These are phyloP conservation scores for Avicennia marina DNA, from an alignment of 257 asterid genomes.

Conservation along the genomic window DNA sequence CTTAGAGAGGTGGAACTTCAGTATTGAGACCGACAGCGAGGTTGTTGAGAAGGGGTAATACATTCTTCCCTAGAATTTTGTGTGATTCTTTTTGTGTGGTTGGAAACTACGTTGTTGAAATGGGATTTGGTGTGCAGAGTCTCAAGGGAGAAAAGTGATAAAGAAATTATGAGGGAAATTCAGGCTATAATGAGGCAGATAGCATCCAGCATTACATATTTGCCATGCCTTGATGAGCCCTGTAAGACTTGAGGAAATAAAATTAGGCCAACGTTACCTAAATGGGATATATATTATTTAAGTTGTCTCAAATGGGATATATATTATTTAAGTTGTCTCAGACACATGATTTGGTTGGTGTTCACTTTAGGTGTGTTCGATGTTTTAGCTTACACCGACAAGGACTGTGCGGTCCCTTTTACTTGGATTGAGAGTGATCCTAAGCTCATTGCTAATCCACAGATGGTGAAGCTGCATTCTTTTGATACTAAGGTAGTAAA, in stretches of 20 bases:
- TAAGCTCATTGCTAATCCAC: conserved; percentile 86
- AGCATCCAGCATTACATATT: conserved; percentile 89
- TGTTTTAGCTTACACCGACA: conserved; percentile 83
- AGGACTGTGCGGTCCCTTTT: conserved; percentile 72
- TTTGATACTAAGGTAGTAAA: conserved; percentile 82
- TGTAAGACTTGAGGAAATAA: conserved; percentile 45
- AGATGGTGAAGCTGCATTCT: conserved; percentile 89
- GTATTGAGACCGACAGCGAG: conserved; percentile 73
- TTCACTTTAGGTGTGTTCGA: conserved; percentile 63
- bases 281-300: too few species aligned
- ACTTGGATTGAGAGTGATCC: conserved; percentile 99
- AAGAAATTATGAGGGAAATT: conserved; percentile 94
- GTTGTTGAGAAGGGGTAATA: conserved; percentile 88
- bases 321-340: too few species aligned
- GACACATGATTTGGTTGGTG: conserved; percentile 9
- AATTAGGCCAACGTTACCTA: too few species aligned
- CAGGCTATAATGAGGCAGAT: conserved; percentile 98
- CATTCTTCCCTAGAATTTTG: too few species aligned
- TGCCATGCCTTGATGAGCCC: conserved; percentile 94
- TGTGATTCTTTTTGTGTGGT: too few species aligned
- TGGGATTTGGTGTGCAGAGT: conserved; percentile 40
- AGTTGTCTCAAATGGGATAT: too few species aligned
- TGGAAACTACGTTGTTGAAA: conserved; percentile 5
- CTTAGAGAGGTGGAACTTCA: conserved; percentile 96
- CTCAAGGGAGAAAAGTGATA: conserved; percentile 87